Evolutionary conservation across 495 filamentous ascomycete species (phyloP).

Genomic region (Penicillium tannophilum): DNA sequence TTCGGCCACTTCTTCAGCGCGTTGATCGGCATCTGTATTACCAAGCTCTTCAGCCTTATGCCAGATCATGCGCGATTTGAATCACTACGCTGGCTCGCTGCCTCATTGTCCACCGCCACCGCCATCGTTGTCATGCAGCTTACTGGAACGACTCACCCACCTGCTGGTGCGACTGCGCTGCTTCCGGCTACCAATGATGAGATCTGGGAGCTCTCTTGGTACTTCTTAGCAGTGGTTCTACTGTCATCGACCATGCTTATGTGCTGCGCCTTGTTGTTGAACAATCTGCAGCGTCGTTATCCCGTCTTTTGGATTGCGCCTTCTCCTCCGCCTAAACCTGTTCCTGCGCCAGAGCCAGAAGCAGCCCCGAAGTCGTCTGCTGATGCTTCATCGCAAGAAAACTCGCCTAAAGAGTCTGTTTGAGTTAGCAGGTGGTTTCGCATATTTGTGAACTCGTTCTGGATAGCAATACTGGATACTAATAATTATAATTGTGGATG

Average conservation of each 20-base stretch:
- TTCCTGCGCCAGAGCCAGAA: slow-evolving; percentile 1
- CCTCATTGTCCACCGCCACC: slow-evolving; percentile 62
- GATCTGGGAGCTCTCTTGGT: slow-evolving; percentile 67
- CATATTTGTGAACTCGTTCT: too few species aligned
- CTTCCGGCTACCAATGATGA: slow-evolving; percentile 63
- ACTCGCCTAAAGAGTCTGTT: slow-evolving; percentile 17
- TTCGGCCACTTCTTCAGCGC: slow-evolving; percentile 69
- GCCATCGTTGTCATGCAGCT: slow-evolving; percentile 71
- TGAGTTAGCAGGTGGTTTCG: too few species aligned
- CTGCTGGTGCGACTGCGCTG: slow-evolving; percentile 80
- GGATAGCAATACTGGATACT: not conserved
- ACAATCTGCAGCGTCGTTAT: slow-evolving; percentile 71
- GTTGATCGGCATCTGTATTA: slow-evolving; percentile 60
- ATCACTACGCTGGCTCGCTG: slow-evolving; percentile 69
- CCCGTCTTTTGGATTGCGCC: slow-evolving; percentile 67
- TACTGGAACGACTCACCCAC: slow-evolving; percentile 77
- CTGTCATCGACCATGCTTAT: slow-evolving; percentile 65
- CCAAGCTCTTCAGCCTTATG: slow-evolving; percentile 68
- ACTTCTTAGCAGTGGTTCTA: slow-evolving; percentile 62
- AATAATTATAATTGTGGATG: not conserved
- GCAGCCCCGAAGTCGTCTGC: not conserved
- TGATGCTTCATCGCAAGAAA: slow-evolving; percentile 8
- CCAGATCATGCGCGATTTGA: slow-evolving; percentile 36
- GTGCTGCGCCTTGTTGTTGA: slow-evolving; percentile 62
- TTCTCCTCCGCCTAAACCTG: slow-evolving; percentile 15